phyloP scores from a whole-genome alignment of 2,329 filamentous ascomycete species.

The Aspergillus versicolor region DNA sequence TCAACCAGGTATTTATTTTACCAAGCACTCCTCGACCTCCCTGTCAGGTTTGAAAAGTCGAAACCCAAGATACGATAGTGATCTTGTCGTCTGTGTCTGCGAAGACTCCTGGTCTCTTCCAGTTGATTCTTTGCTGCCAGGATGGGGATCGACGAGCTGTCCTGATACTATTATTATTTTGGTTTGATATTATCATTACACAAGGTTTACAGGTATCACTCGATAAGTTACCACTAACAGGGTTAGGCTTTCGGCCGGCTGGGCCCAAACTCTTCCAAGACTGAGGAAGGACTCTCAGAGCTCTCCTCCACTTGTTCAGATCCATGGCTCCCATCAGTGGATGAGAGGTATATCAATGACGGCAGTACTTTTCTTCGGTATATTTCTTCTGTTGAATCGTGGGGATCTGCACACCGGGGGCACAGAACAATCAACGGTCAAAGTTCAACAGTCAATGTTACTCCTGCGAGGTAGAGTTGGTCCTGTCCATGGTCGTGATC shows the following conservation, averaged over 20 bases:
- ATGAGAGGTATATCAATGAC: slow-evolving; percentile 1
- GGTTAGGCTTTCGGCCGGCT: slow-evolving; percentile 16
- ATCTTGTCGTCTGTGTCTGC: background rate
- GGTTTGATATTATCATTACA: background rate
- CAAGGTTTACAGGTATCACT: background rate
- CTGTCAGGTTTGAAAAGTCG: background rate
- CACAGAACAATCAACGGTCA: background rate
- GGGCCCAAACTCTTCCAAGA: background rate
- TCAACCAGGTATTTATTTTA: background rate
- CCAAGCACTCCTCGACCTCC: background rate
- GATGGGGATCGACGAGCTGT: slow-evolving; percentile 1
- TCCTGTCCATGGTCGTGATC: background rate
- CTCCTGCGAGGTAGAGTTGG: too few species aligned
- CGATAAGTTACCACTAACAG: slow-evolving; percentile 8
- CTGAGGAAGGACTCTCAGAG: background rate
- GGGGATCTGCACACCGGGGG: background rate
- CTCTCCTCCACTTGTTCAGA: slow-evolving; percentile 1
- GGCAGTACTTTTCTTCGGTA: background rate
- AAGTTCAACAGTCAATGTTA: background rate
- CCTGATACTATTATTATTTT: slow-evolving; percentile 7
- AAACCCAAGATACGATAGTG: background rate
- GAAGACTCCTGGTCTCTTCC: background rate
- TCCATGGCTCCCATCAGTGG: slow-evolving; percentile 9
- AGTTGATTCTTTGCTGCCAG: background rate
- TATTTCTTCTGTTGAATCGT: background rate